Conservation (phyloP, 2,329 filamentous ascomycete genomes). For the Colletotrichum lindemuthianum region DNA sequence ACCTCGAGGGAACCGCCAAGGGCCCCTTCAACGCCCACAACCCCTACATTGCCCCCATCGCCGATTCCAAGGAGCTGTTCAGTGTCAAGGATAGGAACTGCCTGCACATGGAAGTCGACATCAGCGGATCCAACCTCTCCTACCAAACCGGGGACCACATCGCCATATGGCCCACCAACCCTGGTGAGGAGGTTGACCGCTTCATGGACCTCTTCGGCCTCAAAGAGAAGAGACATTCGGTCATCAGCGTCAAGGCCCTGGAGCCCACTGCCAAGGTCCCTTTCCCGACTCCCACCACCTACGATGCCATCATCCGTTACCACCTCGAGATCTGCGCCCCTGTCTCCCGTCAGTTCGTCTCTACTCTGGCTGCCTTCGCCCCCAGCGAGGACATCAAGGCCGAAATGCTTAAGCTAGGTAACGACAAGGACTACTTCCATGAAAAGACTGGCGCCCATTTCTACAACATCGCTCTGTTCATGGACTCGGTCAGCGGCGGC, state of each 20-base stretch:
- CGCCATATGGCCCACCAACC: constrained; percentile 95
- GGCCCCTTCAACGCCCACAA: constrained; percentile 97
- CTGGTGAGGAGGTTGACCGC: constrained; percentile 90
- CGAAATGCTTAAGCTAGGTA: constrained; percentile 88
- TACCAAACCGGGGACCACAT: constrained; percentile 99
- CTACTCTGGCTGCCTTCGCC: constrained; percentile 87
- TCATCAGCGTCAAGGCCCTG: constrained; percentile 89
- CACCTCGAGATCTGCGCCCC: constrained; percentile 97
- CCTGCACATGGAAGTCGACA: constrained; percentile 93
- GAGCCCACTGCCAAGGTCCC: constrained; percentile 97
- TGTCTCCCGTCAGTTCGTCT: constrained; percentile 94
- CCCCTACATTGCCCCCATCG: constrained; percentile 94
- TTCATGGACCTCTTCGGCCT: constrained; percentile 85
- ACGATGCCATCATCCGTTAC: constrained; percentile 91
- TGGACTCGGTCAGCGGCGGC: constrained; percentile 77
- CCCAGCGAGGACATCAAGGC: constrained; percentile 86
- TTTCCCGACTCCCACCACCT: constrained; percentile 96
- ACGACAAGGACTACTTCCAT: constrained; percentile 95
- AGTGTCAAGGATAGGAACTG: constrained; percentile 91
- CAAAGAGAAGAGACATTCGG: constrained; percentile 78
- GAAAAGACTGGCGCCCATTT: constrained; percentile 82
- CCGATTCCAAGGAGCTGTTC: constrained; percentile 91
- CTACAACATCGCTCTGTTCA: constrained; percentile 89
- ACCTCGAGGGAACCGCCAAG: constrained; percentile 84
- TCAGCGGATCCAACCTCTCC: constrained; percentile 86